These are phyloP conservation scores for Aspergillus intermedius DNA, from an alignment of 2,329 filamentous ascomycete genomes.

Conservation along the genomic window DNA sequence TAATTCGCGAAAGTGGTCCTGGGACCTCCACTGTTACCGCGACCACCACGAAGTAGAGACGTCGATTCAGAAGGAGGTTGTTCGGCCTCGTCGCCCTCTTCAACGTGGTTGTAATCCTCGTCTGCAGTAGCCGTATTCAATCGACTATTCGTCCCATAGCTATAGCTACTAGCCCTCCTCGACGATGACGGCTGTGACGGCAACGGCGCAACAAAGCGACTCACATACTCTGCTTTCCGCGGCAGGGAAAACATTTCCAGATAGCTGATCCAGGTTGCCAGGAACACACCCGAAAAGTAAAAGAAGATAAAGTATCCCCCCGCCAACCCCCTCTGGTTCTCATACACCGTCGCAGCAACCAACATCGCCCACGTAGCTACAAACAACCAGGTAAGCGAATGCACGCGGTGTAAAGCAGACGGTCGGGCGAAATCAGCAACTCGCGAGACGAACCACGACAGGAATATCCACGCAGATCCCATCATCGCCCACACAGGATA, in stretches of 20 bases:
- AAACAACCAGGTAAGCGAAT: constrained; percentile 79
- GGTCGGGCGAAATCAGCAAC: constrained; percentile 74
- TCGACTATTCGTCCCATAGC: constrained; percentile 21
- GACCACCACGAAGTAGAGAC: constrained; percentile 46
- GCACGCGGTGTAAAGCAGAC: constrained; percentile 77
- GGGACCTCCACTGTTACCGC: constrained; percentile 10
- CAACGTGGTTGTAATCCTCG: constrained; percentile 23
- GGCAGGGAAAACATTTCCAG: constrained; percentile 73
- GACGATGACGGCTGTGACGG: constrained; percentile 10
- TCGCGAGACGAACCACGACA: constrained; percentile 75
- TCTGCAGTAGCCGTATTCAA: constrained; percentile 39
- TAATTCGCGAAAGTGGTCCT: constrained; percentile 52
- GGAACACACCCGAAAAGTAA: constrained; percentile 67
- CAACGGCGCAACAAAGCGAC: constrained; percentile 43
- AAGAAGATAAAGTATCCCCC: constrained; percentile 78
- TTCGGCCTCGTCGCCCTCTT: constrained; percentile 26
- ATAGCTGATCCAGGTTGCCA: constrained; percentile 68
- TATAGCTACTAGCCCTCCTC: constrained; percentile 29
- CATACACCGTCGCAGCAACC: constrained; percentile 66
- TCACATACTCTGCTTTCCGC: constrained; percentile 63
- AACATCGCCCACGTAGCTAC: constrained; percentile 65
- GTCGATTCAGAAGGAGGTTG: constrained; percentile 49
- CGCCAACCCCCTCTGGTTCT: constrained; percentile 64
- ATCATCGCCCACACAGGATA: constrained; percentile 89
- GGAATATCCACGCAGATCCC: constrained; percentile 69